Base-by-base conservation (phyloP, 345 rosid genomes). In the Eucalyptus sp. region DNA sequence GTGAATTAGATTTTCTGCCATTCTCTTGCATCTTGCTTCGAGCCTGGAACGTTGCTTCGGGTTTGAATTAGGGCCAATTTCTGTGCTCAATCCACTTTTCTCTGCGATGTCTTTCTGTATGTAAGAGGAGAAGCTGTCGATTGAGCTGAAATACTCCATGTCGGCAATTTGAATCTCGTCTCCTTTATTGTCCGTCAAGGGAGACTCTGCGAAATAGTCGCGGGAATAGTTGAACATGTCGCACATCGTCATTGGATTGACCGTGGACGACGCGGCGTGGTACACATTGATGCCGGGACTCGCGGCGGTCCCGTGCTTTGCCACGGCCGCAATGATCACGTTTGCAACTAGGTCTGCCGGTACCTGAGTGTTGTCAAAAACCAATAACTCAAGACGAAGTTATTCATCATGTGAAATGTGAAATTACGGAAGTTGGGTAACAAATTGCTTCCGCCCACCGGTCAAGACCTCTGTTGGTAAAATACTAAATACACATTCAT, bases 301-400 rank as follows among this genome's bases (percentile, higher is more conserved):
- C 15, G 64, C 22, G 5, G 52, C 48, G 7, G 15, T 83, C 37
- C 92, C 93, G 9, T 93, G 92, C 89, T 89, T 93, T 80, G 92
- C 92, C 86, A 88, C 90, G 60, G 91, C 92, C 33, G 91, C 88
- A 43, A 93, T 81, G n/a, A 68, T 89, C 18, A 90, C 88, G 44
- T 90, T 90, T 18, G 54, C 90, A 13, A 90, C 92, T 92, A 91
- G 58, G 80, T 90, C 94, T 25, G 46, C 88, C 25, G 94, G 94
- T 31, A 91, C 89, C 93, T 90, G 89, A 29, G 79, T 31, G 29
- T 68, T 17, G 80, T 68, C 24, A 41, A 68, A 41, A 33, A 68
- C 37, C 80, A 68, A 68, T 33, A 33, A 17, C 20, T 68, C 80
- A 68, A 3, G 43, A 33, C 24, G 37, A 68, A 68, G 43, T 31